Conservation (phyloP, 257 asterid species). For the Ligustrum vulgare region DNA sequence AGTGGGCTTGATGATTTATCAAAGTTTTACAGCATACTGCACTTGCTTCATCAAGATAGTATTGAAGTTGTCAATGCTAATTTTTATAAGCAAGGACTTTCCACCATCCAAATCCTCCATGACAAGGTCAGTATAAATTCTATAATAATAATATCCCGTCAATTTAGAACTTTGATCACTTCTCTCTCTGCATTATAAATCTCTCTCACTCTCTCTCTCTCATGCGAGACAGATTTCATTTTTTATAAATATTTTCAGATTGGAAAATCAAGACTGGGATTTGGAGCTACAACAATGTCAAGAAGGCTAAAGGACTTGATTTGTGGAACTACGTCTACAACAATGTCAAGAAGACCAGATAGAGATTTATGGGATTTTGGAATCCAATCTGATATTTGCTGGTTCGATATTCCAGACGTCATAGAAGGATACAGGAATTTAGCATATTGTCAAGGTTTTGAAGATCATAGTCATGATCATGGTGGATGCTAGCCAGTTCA, state of each 20-base stretch:
- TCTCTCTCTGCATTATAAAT: too few species aligned
- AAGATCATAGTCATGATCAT: too few species aligned
- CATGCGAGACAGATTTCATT: too few species aligned
- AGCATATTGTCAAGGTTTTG: neutral
- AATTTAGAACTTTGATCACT: too few species aligned
- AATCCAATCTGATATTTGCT: constrained; percentile 31
- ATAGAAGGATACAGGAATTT: constrained; percentile 10
- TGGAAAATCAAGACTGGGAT: constrained; percentile 24
- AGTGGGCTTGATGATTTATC: constrained; percentile 29
- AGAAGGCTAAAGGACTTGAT: constrained; percentile 32
- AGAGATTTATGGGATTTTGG: constrained; percentile 35
- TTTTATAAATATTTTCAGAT: constrained; percentile 16
- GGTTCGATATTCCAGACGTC: constrained; percentile 19
- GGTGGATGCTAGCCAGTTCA: too few species aligned
- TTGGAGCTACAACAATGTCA: constrained; percentile 24
- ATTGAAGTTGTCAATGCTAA: constrained; percentile 40
- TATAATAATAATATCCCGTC: neutral
- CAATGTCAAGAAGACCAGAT: too few species aligned
- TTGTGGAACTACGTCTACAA: neutral
- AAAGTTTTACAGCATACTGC: constrained; percentile 33
- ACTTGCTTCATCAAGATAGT: constrained; percentile 32
- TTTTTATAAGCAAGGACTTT: constrained; percentile 40
- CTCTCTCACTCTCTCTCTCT: too few species aligned
- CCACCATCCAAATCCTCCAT: constrained; percentile 37
- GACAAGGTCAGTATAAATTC: neutral